Conservation (phyloP, 1,139 yeast species). For the Williopsis jadinii region DNA sequence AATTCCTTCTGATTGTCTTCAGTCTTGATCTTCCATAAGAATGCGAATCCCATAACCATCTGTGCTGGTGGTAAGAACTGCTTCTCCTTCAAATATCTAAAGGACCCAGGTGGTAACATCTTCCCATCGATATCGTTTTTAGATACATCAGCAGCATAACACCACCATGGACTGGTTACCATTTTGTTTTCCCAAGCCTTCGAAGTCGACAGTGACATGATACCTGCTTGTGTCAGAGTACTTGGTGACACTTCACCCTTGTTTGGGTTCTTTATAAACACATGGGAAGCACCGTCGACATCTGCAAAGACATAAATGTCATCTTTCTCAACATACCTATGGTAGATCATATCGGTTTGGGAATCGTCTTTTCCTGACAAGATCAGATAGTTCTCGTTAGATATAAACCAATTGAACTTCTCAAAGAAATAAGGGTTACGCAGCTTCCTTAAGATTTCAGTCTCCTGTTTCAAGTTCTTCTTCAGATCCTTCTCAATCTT, state of each 20-base stretch:
- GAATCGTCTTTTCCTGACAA: slow-evolving; percentile 78
- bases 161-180: slow-evolving; percentile 80
- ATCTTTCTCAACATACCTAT: slow-evolving; percentile 63
- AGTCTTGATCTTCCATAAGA: slow-evolving; percentile 55
- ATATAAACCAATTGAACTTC: slow-evolving; percentile 86
- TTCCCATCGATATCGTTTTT: slow-evolving; percentile 61
- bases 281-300: slow-evolving; percentile 65
- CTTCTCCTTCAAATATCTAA: slow-evolving; percentile 48
- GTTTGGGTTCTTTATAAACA: slow-evolving; percentile 70
- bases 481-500: slow-evolving; percentile 70
- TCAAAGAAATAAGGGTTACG: slow-evolving; percentile 87
- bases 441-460: slow-evolving; percentile 54
- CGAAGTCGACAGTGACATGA: slow-evolving; percentile 73
- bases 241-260: slow-evolving; percentile 59
- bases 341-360: slow-evolving; percentile 82
- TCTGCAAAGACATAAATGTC: slow-evolving; percentile 77
- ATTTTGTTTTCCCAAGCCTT: slow-evolving; percentile 87
- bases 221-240: slow-evolving; percentile 85
- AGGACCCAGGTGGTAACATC: slow-evolving; percentile 56
- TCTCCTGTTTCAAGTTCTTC: slow-evolving; percentile 57
- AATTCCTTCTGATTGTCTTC: slow-evolving; percentile 18
- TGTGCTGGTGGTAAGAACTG: slow-evolving; percentile 74
- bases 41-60: slow-evolving; percentile 83
- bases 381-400: slow-evolving; percentile 83
- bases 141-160: slow-evolving; percentile 56